phyloP scores from a whole-genome alignment of 352 stramenopile species.

The Globisporangium paddicum region DNA sequence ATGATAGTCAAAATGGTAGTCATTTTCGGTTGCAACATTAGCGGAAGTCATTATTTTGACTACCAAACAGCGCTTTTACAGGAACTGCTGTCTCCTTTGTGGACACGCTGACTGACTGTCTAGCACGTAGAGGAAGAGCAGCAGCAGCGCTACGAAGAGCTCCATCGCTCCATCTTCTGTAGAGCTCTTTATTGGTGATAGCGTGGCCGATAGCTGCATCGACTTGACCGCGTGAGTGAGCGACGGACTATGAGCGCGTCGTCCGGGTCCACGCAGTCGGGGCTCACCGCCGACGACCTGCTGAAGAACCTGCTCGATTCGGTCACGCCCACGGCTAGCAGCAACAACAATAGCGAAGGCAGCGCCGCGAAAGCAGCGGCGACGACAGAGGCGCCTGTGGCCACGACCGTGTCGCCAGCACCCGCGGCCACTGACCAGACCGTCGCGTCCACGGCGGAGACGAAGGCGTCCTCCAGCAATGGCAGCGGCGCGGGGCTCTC shows the following conservation, averaged over 20 bases:
- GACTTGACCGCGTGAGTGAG: too few species aligned
- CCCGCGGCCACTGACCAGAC: neutral
- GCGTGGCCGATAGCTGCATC: neutral
- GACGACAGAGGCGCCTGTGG: neutral
- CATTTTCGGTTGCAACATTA: too few species aligned
- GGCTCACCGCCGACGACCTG: conserved; percentile 12
- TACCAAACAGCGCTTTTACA: too few species aligned
- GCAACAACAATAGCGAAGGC: neutral
- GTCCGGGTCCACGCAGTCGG: conserved; percentile 1
- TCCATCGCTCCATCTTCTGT: neutral
- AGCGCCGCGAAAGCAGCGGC: neutral
- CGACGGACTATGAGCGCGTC: conserved; percentile 12
- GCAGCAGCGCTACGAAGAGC: neutral
- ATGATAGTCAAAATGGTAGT: too few species aligned
- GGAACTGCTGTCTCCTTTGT: neutral
- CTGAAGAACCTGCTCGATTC: conserved; percentile 20
- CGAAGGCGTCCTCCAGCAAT: neutral
- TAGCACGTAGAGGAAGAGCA: neutral
- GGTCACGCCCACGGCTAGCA: conserved; percentile 8
- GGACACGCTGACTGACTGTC: neutral
- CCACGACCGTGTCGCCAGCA: neutral
- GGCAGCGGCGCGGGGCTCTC: conserved; percentile 1
- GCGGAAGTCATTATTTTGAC: too few species aligned
- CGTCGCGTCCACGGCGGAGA: conserved; percentile 3
- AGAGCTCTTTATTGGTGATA: neutral